phyloP scores from a whole-genome alignment of 768 basidiomycete genomes.

The Tricholoma saponaceum region DNA sequence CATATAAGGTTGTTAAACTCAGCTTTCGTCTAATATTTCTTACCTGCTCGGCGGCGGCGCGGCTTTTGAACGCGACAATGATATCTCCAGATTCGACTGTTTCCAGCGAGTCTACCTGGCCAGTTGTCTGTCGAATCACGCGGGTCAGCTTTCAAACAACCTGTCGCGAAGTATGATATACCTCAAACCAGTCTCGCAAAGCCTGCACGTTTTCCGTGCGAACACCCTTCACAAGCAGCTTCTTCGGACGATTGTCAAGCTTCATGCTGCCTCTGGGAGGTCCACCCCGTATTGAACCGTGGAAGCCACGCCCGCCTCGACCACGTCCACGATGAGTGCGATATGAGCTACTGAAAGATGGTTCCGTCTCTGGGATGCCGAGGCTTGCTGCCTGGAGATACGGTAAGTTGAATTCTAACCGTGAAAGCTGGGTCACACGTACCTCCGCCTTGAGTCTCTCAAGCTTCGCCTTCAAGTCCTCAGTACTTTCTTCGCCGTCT shows the following conservation, averaged over 20 bases:
- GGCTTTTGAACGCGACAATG: constrained; percentile 66
- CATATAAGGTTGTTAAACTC: constrained; percentile 5
- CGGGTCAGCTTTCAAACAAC: not conserved
- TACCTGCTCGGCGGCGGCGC: constrained; percentile 77
- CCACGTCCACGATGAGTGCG: constrained; percentile 71
- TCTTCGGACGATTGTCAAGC: constrained; percentile 86
- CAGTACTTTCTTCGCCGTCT: constrained; percentile 50
- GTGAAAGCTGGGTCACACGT: constrained; percentile 17
- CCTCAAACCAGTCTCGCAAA: constrained; percentile 83
- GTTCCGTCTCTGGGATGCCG: constrained; percentile 53
- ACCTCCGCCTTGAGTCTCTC: constrained; percentile 81
- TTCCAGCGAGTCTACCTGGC: constrained; percentile 67
- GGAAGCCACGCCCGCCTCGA: constrained; percentile 57
- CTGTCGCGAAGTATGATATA: constrained; percentile 21
- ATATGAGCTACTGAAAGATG: constrained; percentile 38
- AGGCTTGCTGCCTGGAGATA: constrained; percentile 63
- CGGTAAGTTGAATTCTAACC: not conserved
- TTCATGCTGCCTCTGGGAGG: constrained; percentile 71
- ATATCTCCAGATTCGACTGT: constrained; percentile 50
- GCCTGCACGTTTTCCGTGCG: constrained; percentile 47
- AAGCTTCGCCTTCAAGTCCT: constrained; percentile 69
- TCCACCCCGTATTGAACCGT: constrained; percentile 62
- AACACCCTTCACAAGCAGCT: constrained; percentile 70
- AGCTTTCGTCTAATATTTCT: not conserved
- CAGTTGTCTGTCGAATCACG: constrained; percentile 44